These are phyloP conservation scores for Fusarium agapanthi DNA, from an alignment of 2,329 filamentous ascomycete species.

Conservation along the genomic window DNA sequence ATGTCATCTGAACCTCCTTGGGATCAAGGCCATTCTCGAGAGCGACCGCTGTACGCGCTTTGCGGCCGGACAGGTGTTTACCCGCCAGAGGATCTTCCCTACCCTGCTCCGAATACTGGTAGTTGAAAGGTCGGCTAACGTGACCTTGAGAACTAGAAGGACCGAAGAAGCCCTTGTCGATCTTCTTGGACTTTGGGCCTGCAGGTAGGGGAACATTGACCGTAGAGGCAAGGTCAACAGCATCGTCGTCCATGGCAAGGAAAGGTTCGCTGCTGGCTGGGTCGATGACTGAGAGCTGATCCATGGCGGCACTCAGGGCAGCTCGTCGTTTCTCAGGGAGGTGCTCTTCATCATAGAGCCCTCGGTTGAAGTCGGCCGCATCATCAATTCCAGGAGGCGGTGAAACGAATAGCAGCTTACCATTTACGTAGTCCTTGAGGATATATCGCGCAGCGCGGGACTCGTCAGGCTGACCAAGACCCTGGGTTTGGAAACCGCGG, in stretches of 20 bases:
- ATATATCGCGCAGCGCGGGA: constrained; percentile 89
- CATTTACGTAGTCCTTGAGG: constrained; percentile 96
- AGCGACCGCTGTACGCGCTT: constrained; percentile 81
- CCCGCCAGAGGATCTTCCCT: constrained; percentile 47
- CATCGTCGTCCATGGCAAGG: constrained; percentile 45
- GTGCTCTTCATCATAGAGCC: constrained; percentile 85
- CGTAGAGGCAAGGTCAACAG: constrained; percentile 45
- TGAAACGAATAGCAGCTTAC: constrained; percentile 91
- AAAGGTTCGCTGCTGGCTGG: constrained; percentile 36
- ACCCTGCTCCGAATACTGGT: constrained; percentile 88
- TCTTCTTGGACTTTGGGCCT: constrained; percentile 76
- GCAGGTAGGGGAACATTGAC: constrained; percentile 63
- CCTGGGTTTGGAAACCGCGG: constrained; percentile 88
- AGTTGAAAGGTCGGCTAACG: constrained; percentile 82
- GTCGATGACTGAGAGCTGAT: constrained; percentile 54
- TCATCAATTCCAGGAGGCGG: constrained; percentile 82
- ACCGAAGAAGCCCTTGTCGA: constrained; percentile 93
- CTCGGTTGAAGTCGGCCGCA: constrained; percentile 80
- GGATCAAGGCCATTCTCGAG: constrained; percentile 87
- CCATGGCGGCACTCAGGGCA: constrained; percentile 63
- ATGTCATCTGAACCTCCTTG: constrained; percentile 72
- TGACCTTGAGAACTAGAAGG: constrained; percentile 70
- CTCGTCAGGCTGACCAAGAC: constrained; percentile 91
- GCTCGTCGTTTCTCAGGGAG: constrained; percentile 83
- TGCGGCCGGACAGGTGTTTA: constrained; percentile 83